Conservation (phyloP, 345 rosid species). For the Xanthoceras sorbifolium region DNA sequence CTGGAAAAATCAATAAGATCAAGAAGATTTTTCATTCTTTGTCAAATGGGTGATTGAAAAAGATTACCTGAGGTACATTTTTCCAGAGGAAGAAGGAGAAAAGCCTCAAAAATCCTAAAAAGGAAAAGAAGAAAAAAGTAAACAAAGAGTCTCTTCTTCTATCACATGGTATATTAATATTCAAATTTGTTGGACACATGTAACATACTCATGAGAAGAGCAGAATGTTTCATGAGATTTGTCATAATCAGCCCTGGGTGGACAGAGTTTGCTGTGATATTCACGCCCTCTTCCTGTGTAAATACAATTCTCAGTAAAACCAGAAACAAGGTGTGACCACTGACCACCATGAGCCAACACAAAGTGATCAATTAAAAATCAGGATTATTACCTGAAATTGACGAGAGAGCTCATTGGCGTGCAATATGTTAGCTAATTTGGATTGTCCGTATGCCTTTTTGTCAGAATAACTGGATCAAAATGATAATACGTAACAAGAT, state of each 20-base stretch:
- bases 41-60: background rate
- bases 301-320: background rate
- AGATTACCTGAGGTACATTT: slow-evolving; percentile 77
- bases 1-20: too few species aligned
- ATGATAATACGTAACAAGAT: background rate
- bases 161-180: too few species aligned
- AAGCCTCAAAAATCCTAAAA: slow-evolving; percentile 61
- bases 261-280: slow-evolving; percentile 81
- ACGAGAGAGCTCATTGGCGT: slow-evolving; percentile 84
- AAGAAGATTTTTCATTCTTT: too few species aligned
- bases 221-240: slow-evolving; percentile 66
- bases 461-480: slow-evolving; percentile 60
- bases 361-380: background rate
- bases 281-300: slow-evolving; percentile 69
- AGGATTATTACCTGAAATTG: slow-evolving; percentile 59
- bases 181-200: background rate
- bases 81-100: slow-evolving; percentile 76
- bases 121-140: too few species aligned
- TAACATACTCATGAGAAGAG: slow-evolving; percentile 64
- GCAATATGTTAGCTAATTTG: slow-evolving; percentile 85
- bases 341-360: too few species aligned
- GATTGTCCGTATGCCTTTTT: slow-evolving; percentile 96
- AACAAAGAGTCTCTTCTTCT: background rate
- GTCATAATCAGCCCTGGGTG: slow-evolving; percentile 97
- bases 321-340: too few species aligned